These are phyloP conservation scores for Plasmodium billcollinsi DNA, from an alignment of 169 alveolate species.

Conservation along the genomic window DNA sequence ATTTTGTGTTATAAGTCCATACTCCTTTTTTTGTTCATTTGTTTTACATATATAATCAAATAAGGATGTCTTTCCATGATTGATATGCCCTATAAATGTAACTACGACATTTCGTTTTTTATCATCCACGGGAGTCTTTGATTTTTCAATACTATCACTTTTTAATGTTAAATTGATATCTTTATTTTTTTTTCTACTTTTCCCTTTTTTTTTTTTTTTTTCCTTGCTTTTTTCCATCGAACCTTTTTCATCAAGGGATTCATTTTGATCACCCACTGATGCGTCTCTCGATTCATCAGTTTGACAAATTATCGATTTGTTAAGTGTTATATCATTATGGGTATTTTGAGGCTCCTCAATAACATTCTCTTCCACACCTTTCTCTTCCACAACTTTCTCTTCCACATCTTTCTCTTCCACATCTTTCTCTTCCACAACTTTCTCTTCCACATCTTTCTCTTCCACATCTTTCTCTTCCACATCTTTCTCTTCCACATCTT, in stretches of 20 bases:
- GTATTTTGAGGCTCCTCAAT: background rate
- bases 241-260: background rate
- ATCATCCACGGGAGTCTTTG: background rate
- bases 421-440: no score
- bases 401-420: background rate
- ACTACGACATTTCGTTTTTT: constrained; percentile 92
- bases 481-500: background rate
- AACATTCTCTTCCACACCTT: background rate
- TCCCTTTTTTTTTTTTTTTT: background rate
- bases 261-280: background rate
- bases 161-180: background rate
- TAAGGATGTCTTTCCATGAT: constrained; percentile 97
- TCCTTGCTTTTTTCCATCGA: background rate
- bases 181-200: background rate
- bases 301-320: background rate
- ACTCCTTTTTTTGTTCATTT: constrained; percentile 87
- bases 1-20: constrained; percentile 94
- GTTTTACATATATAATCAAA: constrained; percentile 87
- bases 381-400: background rate
- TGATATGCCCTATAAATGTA: constrained; percentile 97
- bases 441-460: background rate
- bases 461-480: background rate
- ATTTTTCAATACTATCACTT: background rate
- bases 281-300: background rate
- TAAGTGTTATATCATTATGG: background rate